Evolutionary conservation across 768 basidiomycete genomes (phyloP).

Genomic region (Lactifluus volemus): DNA sequence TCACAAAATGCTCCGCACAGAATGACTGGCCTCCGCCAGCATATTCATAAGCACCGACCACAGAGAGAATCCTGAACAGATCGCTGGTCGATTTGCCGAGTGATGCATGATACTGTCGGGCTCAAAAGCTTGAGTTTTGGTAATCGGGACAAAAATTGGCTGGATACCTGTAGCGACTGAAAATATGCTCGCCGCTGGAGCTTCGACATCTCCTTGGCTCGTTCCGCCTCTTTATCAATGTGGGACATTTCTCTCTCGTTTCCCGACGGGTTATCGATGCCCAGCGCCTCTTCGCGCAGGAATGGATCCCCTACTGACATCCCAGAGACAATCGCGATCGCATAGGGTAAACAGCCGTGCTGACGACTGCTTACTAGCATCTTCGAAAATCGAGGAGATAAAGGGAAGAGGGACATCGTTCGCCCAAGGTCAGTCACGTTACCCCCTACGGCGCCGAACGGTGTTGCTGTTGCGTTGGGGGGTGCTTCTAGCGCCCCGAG

Average conservation of each 20-base stretch:
- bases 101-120: constrained; percentile 57
- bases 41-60: constrained; percentile 96
- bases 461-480: background rate
- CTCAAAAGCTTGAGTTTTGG: background rate
- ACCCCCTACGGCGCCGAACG: constrained; percentile 32
- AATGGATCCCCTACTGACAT: constrained; percentile 96
- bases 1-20: constrained; percentile 83
- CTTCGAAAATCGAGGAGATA: constrained; percentile 90
- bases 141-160: background rate
- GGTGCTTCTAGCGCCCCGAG: constrained; percentile 68
- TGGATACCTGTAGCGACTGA: constrained; percentile 61
- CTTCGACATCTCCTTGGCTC: constrained; percentile 49
- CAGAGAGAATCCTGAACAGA: constrained; percentile 78
- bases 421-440: constrained; percentile 86
- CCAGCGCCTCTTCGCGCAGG: constrained; percentile 67
- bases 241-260: constrained; percentile 35
- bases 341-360: constrained; percentile 86
- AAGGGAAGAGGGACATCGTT: constrained; percentile 88
- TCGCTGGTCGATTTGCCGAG: constrained; percentile 81
- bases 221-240: constrained; percentile 38
- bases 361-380: constrained; percentile 86
- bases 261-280: constrained; percentile 33
- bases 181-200: constrained; percentile 71
- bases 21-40: constrained; percentile 74
- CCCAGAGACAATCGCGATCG: constrained; percentile 84